Evolutionary conservation across 495 filamentous ascomycete genomes (phyloP).

Genomic region (Hypoxylon intermedium): DNA sequence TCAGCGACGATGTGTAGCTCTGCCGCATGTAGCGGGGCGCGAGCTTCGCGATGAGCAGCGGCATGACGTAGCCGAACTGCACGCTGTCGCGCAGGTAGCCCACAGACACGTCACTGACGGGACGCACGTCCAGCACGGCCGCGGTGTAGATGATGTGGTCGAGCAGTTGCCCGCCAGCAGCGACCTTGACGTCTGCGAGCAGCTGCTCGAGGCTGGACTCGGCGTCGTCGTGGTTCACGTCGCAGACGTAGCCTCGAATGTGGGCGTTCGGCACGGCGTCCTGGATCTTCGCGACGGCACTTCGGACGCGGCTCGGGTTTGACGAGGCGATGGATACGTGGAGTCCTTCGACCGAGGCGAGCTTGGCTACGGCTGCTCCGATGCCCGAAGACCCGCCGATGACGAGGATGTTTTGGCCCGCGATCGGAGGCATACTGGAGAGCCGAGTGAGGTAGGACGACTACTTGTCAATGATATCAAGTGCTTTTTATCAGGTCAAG

Average conservation of each 20-base stretch:
- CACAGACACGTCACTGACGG: conserved; percentile 47
- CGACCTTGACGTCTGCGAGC: conserved; percentile 43
- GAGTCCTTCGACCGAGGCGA: conserved; percentile 51
- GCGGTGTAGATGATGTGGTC: conserved; percentile 67
- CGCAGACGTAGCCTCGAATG: conserved; percentile 51
- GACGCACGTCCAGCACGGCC: conserved; percentile 43
- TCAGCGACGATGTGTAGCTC: conserved; percentile 50
- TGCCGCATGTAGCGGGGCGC: conserved; percentile 51
- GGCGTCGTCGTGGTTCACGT: conserved; percentile 51
- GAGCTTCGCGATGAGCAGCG: conserved; percentile 58
- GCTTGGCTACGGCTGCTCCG: conserved; percentile 57
- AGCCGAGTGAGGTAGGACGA: background rate
- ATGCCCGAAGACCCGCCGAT: conserved; percentile 61
- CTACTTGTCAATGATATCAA: too few relatives aligned
- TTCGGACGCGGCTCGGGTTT: conserved; percentile 42
- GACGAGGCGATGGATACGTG: conserved; percentile 59
- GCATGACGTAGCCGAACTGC: conserved; percentile 56
- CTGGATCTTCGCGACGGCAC: conserved; percentile 46
- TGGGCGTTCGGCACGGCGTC: conserved; percentile 41
- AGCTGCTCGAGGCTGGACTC: conserved; percentile 55
- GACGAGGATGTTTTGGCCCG: conserved; percentile 46
- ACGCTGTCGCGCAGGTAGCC: conserved; percentile 44
- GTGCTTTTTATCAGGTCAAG: too few relatives aligned
- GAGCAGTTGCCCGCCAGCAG: conserved; percentile 41
- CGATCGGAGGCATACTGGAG: conserved; percentile 31